Evolutionary conservation across 768 basidiomycete species (phyloP).

Genomic region (Scleroderma bovista): DNA sequence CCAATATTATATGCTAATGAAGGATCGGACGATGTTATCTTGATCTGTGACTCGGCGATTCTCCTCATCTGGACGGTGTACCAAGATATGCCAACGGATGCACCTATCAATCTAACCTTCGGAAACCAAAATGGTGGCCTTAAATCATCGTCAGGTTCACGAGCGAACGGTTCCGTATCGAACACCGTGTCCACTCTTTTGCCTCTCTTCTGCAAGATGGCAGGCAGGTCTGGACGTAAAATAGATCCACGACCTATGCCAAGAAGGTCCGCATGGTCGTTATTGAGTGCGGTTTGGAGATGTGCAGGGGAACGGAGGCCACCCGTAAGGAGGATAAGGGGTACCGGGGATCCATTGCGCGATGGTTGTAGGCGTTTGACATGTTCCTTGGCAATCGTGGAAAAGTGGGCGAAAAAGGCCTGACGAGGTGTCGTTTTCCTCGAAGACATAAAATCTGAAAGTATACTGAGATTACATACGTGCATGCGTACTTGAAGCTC

Average conservation of each 20-base stretch:
- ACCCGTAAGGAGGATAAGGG: conserved; percentile 76
- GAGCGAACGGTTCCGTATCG: conserved; percentile 31
- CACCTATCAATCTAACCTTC: conserved; percentile 58
- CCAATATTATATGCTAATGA: conserved; percentile 24
- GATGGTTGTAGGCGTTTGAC: conserved; percentile 30
- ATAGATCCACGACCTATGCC: conserved; percentile 71
- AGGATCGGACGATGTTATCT: conserved; percentile 1
- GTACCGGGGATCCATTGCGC: conserved; percentile 26
- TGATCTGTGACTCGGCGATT: conserved; percentile 31
- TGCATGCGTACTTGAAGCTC: conserved; percentile 14
- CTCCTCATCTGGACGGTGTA: conserved; percentile 55
- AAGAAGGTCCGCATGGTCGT: conserved; percentile 62
- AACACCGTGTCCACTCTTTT: conserved; percentile 5
- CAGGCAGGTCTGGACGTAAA: conserved; percentile 56
- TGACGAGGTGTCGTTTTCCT: conserved; percentile 41
- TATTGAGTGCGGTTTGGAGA: conserved; percentile 46
- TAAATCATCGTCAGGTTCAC: conserved; percentile 31
- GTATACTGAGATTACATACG: not conserved
- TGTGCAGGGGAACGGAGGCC: conserved; percentile 60
- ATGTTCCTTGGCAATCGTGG: conserved; percentile 45
- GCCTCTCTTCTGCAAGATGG: conserved; percentile 23
- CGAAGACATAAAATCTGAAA: conserved; percentile 39
- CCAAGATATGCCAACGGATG: conserved; percentile 60
- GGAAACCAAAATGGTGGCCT: conserved; percentile 28
- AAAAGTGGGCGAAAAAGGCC: conserved; percentile 68